These are phyloP conservation scores for Protomyces gravidus DNA, from an alignment of 1,139 yeast genomes.

Conservation along the genomic window DNA sequence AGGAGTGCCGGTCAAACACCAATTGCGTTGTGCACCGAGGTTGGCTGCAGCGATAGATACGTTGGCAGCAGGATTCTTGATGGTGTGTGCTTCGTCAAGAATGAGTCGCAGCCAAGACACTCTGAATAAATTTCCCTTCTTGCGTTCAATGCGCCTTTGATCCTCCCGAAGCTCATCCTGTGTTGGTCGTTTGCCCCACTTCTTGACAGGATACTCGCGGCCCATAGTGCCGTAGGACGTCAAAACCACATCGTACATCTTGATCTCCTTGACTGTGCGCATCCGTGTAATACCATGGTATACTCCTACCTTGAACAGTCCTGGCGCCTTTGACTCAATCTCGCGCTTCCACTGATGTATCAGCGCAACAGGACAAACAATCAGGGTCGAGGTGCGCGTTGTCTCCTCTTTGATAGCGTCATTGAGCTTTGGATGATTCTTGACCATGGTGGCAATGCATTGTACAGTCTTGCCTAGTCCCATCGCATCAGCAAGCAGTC, in stretches of 20 bases:
- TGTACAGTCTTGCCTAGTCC: constrained; percentile 39
- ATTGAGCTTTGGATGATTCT: constrained; percentile 4
- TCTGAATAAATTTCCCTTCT: constrained; percentile 18
- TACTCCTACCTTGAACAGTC: constrained; percentile 7
- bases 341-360: constrained; percentile 22
- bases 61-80: constrained; percentile 87
- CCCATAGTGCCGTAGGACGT: constrained; percentile 21
- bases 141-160: constrained; percentile 14
- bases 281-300: constrained; percentile 13
- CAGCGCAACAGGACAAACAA: constrained; percentile 19
- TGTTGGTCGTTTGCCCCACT: constrained; percentile 5
- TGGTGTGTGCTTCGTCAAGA: constrained; percentile 94
- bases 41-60: constrained; percentile 88
- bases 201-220: constrained; percentile 17
- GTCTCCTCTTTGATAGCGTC: background rate
- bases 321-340: constrained; percentile 11
- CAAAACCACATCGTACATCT: constrained; percentile 1
- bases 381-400: constrained; percentile 6
- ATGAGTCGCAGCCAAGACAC: constrained; percentile 70
- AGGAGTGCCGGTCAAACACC: constrained; percentile 96
- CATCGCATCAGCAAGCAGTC: constrained; percentile 33
- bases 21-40: constrained; percentile 63
- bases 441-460: constrained; percentile 61
- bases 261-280: constrained; percentile 9
- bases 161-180: constrained; percentile 4